Base-by-base conservation (phyloP, 495 filamentous ascomycete species). In the Cercophora sp. region DNA sequence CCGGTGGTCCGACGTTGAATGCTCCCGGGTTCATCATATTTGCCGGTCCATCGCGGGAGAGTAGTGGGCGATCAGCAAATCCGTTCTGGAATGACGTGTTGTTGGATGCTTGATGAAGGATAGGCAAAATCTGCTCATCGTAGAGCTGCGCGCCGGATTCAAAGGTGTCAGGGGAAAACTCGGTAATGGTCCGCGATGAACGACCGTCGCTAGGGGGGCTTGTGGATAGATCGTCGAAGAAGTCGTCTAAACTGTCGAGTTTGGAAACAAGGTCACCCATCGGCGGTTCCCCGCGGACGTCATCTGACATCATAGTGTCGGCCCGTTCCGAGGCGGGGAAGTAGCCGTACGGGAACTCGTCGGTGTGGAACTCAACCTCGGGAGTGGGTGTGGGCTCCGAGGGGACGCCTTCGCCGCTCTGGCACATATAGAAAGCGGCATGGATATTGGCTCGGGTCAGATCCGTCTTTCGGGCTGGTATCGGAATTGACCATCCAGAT, bases 401-500 rank as follows among this genome's bases (percentile, higher is more conserved):
- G 43, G 82, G 76, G 0, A 79, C 69, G 22, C 72, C 75, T 44
- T 76, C 72, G 22, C 64, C 57, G 11, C 58, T 67, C 41, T 80
- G 80, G 56, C 92, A 96, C 45, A 89, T 95, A 66, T 96, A 93
- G 67, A 96, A 96, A 3, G 93, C 91, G 0, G 91, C 89, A 59
- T 96, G 91, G n/a, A 97, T 91, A 62, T 97, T 97, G 49, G 84
- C 79, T 29, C 91, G 79, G 9, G 92, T 96, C 34, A 81, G 82
- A 41, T 81, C 82, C 2, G 91, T 90, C 68, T 96, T 89, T 41
- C 85, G 84, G 2, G 91, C 91, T 16, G 93, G 93, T 69, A 92
- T 86, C 1, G 94, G 93, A 27, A 99, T 88, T 1, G 94, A 91
- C 93, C 93, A 99, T 5, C 93, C 93, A 2, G 87, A 91, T 22